Evolutionary conservation across 768 basidiomycete genomes (phyloP).

Genomic region (Podaxis sp.): DNA sequence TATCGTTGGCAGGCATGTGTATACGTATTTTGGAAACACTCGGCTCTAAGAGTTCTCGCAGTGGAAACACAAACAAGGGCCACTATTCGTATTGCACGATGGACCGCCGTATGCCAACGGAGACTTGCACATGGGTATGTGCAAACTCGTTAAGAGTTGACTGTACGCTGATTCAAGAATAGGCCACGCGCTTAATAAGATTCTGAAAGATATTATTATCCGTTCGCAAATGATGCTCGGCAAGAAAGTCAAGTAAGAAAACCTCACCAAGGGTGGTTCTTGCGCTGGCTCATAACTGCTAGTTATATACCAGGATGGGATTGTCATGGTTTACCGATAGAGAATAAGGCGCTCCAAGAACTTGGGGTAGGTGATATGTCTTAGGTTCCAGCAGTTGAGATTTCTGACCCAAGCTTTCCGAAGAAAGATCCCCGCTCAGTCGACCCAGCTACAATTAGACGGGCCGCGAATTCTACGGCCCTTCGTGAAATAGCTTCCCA

Average conservation of each 20-base stretch:
- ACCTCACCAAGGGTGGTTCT: background rate
- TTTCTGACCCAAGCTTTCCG: conserved; percentile 12
- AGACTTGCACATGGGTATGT: conserved; percentile 87
- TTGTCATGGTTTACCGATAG: conserved; percentile 96
- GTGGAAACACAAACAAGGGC: conserved; percentile 65
- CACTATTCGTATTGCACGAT: conserved; percentile 86
- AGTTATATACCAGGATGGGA: conserved; percentile 98
- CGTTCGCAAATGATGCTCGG: conserved; percentile 83
- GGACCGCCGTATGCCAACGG: conserved; percentile 99
- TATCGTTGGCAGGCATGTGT: conserved; percentile 75
- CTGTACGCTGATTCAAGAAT: background rate
- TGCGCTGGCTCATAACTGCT: background rate
- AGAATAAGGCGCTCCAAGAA: conserved; percentile 86
- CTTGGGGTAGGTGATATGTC: conserved; percentile 52
- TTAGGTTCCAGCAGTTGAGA: conserved; percentile 1
- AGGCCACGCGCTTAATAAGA: conserved; percentile 97
- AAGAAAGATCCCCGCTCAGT: conserved; percentile 62
- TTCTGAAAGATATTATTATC: conserved; percentile 94
- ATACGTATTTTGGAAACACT: background rate
- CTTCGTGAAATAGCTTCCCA: conserved; percentile 73
- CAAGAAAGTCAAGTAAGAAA: conserved; percentile 72
- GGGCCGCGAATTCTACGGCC: conserved; percentile 72
- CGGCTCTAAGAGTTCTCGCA: conserved; percentile 26
- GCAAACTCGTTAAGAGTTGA: background rate
- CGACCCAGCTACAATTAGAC: conserved; percentile 57